These are phyloP conservation scores for Geotrichum reessii DNA, from an alignment of 1,139 yeast genomes.

Conservation along the genomic window DNA sequence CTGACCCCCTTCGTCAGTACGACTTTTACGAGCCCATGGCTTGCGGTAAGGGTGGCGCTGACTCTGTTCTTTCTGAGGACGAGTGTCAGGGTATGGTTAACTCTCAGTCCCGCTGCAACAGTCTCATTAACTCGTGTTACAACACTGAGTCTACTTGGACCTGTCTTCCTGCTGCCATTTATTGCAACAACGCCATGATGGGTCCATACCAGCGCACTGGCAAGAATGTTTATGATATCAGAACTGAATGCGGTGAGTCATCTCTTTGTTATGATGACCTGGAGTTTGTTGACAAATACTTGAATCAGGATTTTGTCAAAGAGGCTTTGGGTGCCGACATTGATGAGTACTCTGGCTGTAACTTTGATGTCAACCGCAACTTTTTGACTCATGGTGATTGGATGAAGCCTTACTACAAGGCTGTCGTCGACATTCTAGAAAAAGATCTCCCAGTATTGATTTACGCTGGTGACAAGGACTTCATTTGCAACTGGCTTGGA, in stretches of 20 bases:
- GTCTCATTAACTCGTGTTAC: slow-evolving; percentile 52
- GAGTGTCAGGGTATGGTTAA: slow-evolving; percentile 53
- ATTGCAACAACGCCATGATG: slow-evolving; percentile 59
- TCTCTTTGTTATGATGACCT: slow-evolving; percentile 55
- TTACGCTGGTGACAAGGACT: slow-evolving; percentile 88
- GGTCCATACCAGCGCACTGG: slow-evolving; percentile 56
- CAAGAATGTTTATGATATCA: slow-evolving; percentile 63
- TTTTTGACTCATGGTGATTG: slow-evolving; percentile 59
- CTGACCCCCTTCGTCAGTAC: slow-evolving; percentile 67
- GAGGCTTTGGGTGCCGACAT: slow-evolving; percentile 56
- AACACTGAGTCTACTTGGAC: slow-evolving; percentile 45
- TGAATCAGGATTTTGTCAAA: slow-evolving; percentile 57
- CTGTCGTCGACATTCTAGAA: slow-evolving; percentile 54
- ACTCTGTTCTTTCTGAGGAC: slow-evolving; percentile 55
- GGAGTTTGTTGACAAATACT: slow-evolving; percentile 50
- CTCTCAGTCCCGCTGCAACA: slow-evolving; percentile 53
- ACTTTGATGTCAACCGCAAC: slow-evolving; percentile 49
- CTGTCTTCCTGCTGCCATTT: slow-evolving; percentile 62
- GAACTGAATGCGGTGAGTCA: slow-evolving; percentile 51
- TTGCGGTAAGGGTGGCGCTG: slow-evolving; percentile 76
- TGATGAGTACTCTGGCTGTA: slow-evolving; percentile 52
- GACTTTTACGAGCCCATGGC: slow-evolving; percentile 75
- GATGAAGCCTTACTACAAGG: slow-evolving; percentile 59
- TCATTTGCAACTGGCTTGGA: slow-evolving; percentile 87
- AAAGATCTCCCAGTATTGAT: slow-evolving; percentile 64